A percentile compares a stretch with the other conserved stretches of the same genome.
Evolutionary conservation across 1,284 basidiomycete genomes (phyloP).

Genomic region (Moesziomyces globuligerus): DNA sequence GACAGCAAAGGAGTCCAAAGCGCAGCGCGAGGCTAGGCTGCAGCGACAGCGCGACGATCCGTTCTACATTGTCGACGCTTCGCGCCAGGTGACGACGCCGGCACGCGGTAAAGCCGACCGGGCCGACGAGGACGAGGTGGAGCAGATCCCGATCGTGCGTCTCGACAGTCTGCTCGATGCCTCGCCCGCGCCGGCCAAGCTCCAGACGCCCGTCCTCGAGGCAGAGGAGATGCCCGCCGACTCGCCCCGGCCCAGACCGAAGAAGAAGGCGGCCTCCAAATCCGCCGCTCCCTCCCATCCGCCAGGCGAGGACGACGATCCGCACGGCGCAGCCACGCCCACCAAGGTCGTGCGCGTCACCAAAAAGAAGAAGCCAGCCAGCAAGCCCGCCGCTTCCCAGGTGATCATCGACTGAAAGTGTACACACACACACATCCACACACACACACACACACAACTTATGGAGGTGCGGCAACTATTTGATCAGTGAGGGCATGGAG

Average conservation of each 20-base stretch:
- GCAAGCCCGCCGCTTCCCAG: neutral
- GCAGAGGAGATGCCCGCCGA: slow-evolving; percentile 42
- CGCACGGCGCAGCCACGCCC: slow-evolving; percentile 3
- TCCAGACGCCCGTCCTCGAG: slow-evolving; percentile 28
- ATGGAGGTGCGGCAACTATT: neutral
- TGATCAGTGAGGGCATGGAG: too few relatives aligned
- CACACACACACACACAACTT: too few relatives aligned
- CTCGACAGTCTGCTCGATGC: slow-evolving; percentile 23
- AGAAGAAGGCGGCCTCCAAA: slow-evolving; percentile 1
- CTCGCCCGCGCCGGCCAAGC: neutral
- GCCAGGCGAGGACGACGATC: neutral
- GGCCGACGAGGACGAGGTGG: slow-evolving; percentile 43
- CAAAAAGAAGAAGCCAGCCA: slow-evolving; percentile 28
- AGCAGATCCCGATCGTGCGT: slow-evolving; percentile 60
- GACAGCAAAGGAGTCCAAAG: slow-evolving; percentile 3
- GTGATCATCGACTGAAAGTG: slow-evolving; percentile 19
- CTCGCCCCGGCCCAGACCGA: slow-evolving; percentile 11
- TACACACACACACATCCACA: neutral
- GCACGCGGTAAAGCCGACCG: neutral
- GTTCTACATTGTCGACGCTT: slow-evolving; percentile 46
- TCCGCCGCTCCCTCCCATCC: too few relatives aligned
- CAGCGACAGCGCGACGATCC: slow-evolving; percentile 32
- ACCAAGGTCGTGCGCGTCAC: slow-evolving; percentile 25
- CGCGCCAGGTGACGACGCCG: neutral
- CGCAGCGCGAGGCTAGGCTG: slow-evolving; percentile 5